phyloP scores from a whole-genome alignment of 768 basidiomycete species.

The Leccinum aurantiacum region DNA sequence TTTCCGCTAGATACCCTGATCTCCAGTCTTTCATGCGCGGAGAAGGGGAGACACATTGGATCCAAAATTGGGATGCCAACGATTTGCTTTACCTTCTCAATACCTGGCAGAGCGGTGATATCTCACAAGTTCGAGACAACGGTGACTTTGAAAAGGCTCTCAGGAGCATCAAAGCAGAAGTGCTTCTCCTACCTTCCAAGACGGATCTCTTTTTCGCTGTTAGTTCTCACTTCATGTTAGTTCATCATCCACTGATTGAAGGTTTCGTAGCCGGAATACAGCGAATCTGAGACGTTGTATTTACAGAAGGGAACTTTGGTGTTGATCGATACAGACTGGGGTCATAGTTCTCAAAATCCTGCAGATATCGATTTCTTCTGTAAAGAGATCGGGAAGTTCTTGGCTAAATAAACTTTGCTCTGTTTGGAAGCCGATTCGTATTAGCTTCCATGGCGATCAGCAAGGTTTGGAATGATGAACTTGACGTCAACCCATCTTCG shows the following conservation, averaged over 20 bases:
- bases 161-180: slow-evolving; percentile 46
- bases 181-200: slow-evolving; percentile 56
- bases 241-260: not conserved
- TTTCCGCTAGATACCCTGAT: slow-evolving; percentile 41
- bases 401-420: not conserved
- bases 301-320: slow-evolving; percentile 44
- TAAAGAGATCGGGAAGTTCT: slow-evolving; percentile 13
- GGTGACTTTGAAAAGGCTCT: slow-evolving; percentile 44
- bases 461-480: not conserved
- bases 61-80: slow-evolving; percentile 52
- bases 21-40: slow-evolving; percentile 48
- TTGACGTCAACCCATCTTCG: not conserved
- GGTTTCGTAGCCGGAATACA: slow-evolving; percentile 49
- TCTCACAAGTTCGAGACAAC: slow-evolving; percentile 43
- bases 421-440: not conserved
- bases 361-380: slow-evolving; percentile 12
- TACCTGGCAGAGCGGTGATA: slow-evolving; percentile 52
- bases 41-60: slow-evolving; percentile 47
- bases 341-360: slow-evolving; percentile 13
- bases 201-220: slow-evolving; percentile 60
- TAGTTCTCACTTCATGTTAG: not conserved
- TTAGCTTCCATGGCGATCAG: not conserved
- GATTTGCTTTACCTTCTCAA: slow-evolving; percentile 49
- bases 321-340: slow-evolving; percentile 38
- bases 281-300: slow-evolving; percentile 42